Evolutionary conservation across 1,284 basidiomycete species (phyloP).

Genomic region (Microbotryum intermedium): DNA sequence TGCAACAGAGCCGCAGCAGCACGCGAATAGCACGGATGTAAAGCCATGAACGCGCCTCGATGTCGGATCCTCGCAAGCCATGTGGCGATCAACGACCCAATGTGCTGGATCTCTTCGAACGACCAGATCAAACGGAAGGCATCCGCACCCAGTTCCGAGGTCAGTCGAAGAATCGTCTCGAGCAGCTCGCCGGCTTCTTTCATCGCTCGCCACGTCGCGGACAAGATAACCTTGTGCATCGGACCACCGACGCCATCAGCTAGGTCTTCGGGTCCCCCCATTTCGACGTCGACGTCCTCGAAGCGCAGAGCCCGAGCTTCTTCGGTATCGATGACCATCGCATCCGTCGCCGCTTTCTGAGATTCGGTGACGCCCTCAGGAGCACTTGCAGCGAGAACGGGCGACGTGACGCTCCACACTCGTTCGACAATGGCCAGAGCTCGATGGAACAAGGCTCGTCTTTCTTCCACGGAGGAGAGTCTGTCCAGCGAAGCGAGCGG

Average conservation of each 20-base stretch:
- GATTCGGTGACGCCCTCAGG: conserved; percentile 30
- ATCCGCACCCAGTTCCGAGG: conserved; percentile 24
- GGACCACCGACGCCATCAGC: conserved; percentile 30
- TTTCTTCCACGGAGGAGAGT: conserved; percentile 10
- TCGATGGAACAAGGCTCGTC: conserved; percentile 29
- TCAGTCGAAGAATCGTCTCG: conserved; percentile 31
- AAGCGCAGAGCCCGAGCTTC: conserved; percentile 33
- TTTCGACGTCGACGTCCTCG: conserved; percentile 26
- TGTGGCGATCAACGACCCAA: conserved; percentile 35
- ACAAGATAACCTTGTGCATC: conserved; percentile 38
- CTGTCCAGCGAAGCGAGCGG: conserved; percentile 6
- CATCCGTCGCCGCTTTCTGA: not conserved
- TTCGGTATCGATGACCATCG: conserved; percentile 21
- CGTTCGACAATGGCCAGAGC: conserved; percentile 31
- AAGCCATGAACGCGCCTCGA: conserved; percentile 39
- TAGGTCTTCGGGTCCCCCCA: not conserved
- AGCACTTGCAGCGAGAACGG: conserved; percentile 37
- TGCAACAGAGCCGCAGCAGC: conserved; percentile 33
- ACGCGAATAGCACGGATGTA: conserved; percentile 37
- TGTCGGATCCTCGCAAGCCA: conserved; percentile 40
- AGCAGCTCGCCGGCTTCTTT: conserved; percentile 39
- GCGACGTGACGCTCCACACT: conserved; percentile 36
- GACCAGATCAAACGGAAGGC: conserved; percentile 14
- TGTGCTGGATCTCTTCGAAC: conserved; percentile 23
- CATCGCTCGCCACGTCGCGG: conserved; percentile 40